Evolutionary conservation across 2,329 filamentous ascomycete species (phyloP).

Genomic region (Fusarium pseudograminearum): DNA sequence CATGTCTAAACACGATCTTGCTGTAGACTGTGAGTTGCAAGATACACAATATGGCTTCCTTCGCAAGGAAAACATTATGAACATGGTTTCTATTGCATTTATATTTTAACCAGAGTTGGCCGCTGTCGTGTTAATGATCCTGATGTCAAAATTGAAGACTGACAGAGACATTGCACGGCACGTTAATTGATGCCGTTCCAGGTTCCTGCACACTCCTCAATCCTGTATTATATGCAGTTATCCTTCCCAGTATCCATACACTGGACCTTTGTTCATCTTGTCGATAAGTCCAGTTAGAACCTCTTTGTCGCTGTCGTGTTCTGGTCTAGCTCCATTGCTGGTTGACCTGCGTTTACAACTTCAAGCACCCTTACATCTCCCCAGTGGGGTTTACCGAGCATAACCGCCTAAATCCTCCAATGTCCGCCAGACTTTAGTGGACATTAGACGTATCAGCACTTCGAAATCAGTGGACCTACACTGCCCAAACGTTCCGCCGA

Average conservation of each 20-base stretch:
- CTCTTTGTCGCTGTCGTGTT: neutral
- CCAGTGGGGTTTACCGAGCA: constrained; percentile 13
- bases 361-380: too few species aligned
- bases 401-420: constrained; percentile 20
- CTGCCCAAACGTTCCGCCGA: constrained; percentile 22
- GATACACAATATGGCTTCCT: neutral
- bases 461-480: neutral
- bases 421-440: neutral
- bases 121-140: neutral
- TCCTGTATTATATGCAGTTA: too few species aligned
- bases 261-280: neutral
- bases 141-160: neutral
- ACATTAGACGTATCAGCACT: neutral
- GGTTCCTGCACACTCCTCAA: neutral
- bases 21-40: fast-evolving
- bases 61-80: neutral
- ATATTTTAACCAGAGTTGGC: neutral
- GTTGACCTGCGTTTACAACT: too few species aligned
- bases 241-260: neutral
- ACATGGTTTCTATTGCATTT: neutral
- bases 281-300: neutral
- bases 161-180: neutral
- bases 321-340: neutral
- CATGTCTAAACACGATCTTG: neutral
- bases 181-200: neutral